Conservation (phyloP, 1,284 basidiomycete genomes). For the Boletus semigastroideus region DNA sequence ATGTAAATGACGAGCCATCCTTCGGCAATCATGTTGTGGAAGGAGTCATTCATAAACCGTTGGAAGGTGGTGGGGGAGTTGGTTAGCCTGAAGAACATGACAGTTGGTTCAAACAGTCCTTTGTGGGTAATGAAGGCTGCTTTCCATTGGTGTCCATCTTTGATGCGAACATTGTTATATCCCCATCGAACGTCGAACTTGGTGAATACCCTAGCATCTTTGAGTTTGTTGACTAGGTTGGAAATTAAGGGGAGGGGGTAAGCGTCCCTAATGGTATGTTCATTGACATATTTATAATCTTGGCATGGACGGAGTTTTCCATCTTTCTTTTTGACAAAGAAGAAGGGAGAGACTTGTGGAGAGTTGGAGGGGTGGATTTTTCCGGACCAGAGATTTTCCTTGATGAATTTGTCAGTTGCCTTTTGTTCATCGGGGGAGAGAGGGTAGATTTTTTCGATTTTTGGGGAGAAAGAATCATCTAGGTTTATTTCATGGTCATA, state of each 20-base stretch:
- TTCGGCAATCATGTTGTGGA: slow-evolving; percentile 11
- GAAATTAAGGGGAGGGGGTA: not conserved
- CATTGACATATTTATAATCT: not conserved
- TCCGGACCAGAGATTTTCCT: no score
- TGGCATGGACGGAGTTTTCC: not conserved
- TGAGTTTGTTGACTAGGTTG: not conserved
- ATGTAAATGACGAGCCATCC: slow-evolving; percentile 16
- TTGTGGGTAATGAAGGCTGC: not conserved
- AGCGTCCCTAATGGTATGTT: not conserved
- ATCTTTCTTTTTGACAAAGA: no score
- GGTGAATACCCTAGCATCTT: not conserved
- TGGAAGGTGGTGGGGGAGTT: slow-evolving; percentile 33
- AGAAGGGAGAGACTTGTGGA: no score
- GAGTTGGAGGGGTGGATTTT: not conserved
- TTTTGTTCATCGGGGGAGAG: not conserved
- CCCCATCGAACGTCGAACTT: not conserved
- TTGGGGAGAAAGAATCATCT: fast-evolving
- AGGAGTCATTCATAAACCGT: slow-evolving; percentile 18
- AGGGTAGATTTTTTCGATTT: not conserved
- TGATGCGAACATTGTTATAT: not conserved
- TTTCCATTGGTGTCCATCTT: not conserved
- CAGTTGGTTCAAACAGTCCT: slow-evolving; percentile 27
- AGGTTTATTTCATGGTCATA: not conserved
- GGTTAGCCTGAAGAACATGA: slow-evolving; percentile 40
- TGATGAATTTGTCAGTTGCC: no score